A percentile compares a stretch with the other conserved stretches of the same genome.
Conservation (phyloP, 2,329 filamentous ascomycete genomes). For the Paraphoma sp. region DNA sequence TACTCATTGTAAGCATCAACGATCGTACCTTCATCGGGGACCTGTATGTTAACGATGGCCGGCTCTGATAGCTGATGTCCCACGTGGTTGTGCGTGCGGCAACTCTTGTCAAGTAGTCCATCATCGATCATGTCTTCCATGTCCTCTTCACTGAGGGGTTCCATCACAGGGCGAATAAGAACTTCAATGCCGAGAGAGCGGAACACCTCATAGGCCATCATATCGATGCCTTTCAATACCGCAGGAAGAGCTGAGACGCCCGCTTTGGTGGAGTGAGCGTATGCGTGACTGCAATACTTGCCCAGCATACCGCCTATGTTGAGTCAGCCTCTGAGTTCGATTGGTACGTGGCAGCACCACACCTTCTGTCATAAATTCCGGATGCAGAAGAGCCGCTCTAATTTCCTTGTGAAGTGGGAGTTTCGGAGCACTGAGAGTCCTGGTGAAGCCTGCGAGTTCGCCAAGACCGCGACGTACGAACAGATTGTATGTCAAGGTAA, state of each 20-base stretch:
- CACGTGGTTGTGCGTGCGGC: neutral
- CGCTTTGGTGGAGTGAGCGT: conserved; percentile 50
- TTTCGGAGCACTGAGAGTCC: conserved; percentile 37
- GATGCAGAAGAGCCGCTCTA: conserved; percentile 34
- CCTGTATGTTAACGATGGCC: neutral
- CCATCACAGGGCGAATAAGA: conserved; percentile 38
- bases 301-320: conserved; percentile 53
- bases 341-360: conserved; percentile 8
- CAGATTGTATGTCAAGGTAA: conserved; percentile 65
- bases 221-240: conserved; percentile 56
- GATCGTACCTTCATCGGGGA: neutral
- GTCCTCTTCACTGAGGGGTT: neutral
- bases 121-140: neutral
- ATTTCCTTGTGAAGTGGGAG: conserved; percentile 48
- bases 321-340: neutral
- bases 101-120: neutral
- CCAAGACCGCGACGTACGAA: conserved; percentile 51
- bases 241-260: conserved; percentile 38
- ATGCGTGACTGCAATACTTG: conserved; percentile 56
- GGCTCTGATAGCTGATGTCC: neutral
- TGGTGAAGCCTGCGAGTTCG: conserved; percentile 25
- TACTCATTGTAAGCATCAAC: conserved; percentile 1
- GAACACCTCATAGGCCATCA: conserved; percentile 50
- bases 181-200: conserved; percentile 39
- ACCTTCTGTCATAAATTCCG: conserved; percentile 49